Percentiles rank a stretch among this genome's conserved stretches.
Conservation (phyloP, 192 early-diverging fungal species). For the Linderina pennispora region DNA sequence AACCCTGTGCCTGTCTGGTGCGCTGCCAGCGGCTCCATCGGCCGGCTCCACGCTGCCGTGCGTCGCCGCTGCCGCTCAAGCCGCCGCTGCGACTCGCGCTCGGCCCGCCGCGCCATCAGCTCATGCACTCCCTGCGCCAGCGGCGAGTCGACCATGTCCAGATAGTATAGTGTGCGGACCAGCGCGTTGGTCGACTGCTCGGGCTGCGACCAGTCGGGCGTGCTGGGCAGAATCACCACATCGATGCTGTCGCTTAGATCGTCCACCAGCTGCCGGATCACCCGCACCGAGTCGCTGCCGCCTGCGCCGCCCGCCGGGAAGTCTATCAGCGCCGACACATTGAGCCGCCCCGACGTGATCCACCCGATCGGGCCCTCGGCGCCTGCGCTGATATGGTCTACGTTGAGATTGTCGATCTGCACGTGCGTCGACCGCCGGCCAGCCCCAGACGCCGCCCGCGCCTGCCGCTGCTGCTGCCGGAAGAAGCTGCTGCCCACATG, state of each 20-base stretch:
- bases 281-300: constrained; percentile 35
- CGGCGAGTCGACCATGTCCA: constrained; percentile 39
- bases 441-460: neutral
- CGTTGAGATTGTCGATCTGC: constrained; percentile 83
- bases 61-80: constrained; percentile 39
- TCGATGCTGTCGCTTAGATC: constrained; percentile 69
- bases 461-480: neutral
- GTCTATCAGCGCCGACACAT: constrained; percentile 65
- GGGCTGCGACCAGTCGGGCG: constrained; percentile 41
- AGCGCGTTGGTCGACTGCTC: constrained; percentile 30
- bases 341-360: constrained; percentile 86
- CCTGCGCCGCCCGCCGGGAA: constrained; percentile 52
- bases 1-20: constrained; percentile 12
- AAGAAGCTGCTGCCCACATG: neutral
- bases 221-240: constrained; percentile 41
- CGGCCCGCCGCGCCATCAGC: constrained; percentile 22
- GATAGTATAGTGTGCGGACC: constrained; percentile 29
- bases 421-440: constrained; percentile 51
- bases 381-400: constrained; percentile 84
- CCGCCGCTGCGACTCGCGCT: constrained; percentile 32
- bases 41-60: constrained; percentile 40
- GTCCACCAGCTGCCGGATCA: constrained; percentile 58
- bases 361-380: constrained; percentile 85
- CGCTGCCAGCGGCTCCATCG: constrained; percentile 18
- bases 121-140: constrained; percentile 31